Base-by-base conservation (phyloP, 306 rosid genomes). In the Prunus armeniaca region DNA sequence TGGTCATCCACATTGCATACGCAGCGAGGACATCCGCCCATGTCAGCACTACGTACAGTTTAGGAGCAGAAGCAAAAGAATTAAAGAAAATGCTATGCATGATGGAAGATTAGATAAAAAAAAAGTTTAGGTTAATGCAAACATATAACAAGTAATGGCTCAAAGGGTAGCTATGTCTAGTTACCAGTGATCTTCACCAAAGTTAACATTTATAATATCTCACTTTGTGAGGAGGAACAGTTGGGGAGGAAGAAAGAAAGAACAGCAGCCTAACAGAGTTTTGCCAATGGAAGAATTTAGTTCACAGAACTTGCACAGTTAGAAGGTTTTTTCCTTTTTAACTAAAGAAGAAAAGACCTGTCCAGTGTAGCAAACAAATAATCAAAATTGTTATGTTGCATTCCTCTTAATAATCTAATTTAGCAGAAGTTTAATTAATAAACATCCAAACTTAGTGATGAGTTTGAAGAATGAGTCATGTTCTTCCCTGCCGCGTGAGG, bases 11-110 rank as follows among this genome's bases (percentile, higher is more conserved):
- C 30, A 73, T 3, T 2, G 69, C 52, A 20, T n/a, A 65, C 12
- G 2, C 38, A 0, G 74, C 63, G 7, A 72, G 45, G 14, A 19
- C 9, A 32, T 66, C 54, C 6, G 74, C 63, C 83, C 78, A 79
- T 17, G 32, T 17, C 22, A 65, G 64, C 67, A 28, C 70, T 34
- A 34, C 0, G 2, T 79, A 46, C 41, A 43, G 58, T 3, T 3
- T 20, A 43, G 10, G 11, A 18, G 0, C 12, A 6, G 0, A 15
- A 19, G 22, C 12, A 18, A 8, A 24, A 12, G 17, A 34, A 34
- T 34, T 34, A 0, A 32, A 22, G 9, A 19, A 20, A 22, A 17
- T 6, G 69, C n/a, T 17, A 34, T 45, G 28, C 38, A 56, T 56
- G 28, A 57, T 3, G 9, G 1, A 24, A 6, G 10, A 19, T 58